These are phyloP conservation scores for Leccinum broughii DNA, from an alignment of 768 basidiomycete species.

Conservation along the genomic window DNA sequence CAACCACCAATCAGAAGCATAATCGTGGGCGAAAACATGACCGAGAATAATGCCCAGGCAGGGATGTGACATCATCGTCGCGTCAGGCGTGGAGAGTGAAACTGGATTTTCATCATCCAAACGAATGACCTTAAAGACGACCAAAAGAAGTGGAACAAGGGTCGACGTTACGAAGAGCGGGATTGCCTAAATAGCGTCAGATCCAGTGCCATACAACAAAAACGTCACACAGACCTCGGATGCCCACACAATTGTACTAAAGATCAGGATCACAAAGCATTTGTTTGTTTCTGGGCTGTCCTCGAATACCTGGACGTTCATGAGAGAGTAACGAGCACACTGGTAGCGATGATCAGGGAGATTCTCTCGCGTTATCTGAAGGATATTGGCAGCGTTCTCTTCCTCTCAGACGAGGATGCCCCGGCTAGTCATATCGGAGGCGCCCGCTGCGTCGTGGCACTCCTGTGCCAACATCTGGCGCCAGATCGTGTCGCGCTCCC, in stretches of 20 bases:
- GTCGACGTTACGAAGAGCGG: slow-evolving; percentile 96
- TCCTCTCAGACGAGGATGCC: slow-evolving; percentile 42
- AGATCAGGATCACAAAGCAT: slow-evolving; percentile 85
- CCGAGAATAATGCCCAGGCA: no score
- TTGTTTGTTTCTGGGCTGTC: background rate
- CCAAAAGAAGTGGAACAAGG: slow-evolving; percentile 47
- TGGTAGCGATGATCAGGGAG: slow-evolving; percentile 53
- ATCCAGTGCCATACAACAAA: background rate
- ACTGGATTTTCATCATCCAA: slow-evolving; percentile 5
- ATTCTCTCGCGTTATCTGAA: slow-evolving; percentile 53
- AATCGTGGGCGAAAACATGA: no score
- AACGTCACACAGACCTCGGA: slow-evolving; percentile 60
- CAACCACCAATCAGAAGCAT: no score
- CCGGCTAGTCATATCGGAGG: slow-evolving; percentile 26
- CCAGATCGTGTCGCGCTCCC: no score
- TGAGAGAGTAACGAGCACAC: slow-evolving; percentile 55
- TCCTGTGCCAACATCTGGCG: no score
- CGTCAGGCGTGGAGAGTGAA: no score
- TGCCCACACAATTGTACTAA: slow-evolving; percentile 94
- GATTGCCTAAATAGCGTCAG: slow-evolving; percentile 65
- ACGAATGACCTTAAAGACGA: slow-evolving; percentile 75
- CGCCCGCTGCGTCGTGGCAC: slow-evolving; percentile 52
- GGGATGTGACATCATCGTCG: no score
- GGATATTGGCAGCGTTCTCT: no score
- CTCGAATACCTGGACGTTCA: slow-evolving; percentile 56